Evolutionary conservation across 1,139 yeast species (phyloP), one percentile per base, ranked within the genome.

Genomic region (Blastobotrys proliferans): DNA sequence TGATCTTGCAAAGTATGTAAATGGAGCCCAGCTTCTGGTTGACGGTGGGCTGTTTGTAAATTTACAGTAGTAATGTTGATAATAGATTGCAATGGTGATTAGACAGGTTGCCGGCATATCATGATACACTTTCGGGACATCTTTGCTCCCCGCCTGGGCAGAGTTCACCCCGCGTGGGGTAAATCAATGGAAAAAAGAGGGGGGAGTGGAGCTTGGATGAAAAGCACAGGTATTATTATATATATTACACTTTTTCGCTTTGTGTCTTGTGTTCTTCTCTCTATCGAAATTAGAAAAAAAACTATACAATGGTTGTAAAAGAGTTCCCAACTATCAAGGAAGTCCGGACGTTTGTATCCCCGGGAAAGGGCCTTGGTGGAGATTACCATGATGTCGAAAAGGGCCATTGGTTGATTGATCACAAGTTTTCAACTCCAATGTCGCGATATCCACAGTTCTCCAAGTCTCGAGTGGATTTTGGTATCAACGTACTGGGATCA

Each of bases 401-500:
- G 29, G 76, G 76, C 17, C 76, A 72, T 52, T 72, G 76, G 76
- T 60, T 72, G 22, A 66, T 72, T 26, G 76, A 71, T 54, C 62
- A 62, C 48, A 64, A 64, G 41, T 70, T 72, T 46, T 60, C 76
- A 31, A 72, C 70, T 46, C 76, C 76, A 29, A 72, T 72, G 76
- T 68, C 74, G 41, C 68, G 68, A 49, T 71, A 63, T 55, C 66
- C 67, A 17, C 73, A 68, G 41, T 71, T 69, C 59, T 58, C 72
- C 48, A 58, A 62, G 24, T 66, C 72, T 14, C 62, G 76, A 53
- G 67, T 70, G 16, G 63, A 70, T 40, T 72, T 75, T 73, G 76
- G 76, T 43, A 69, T 72, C 60, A 72, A 72, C 51, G 76, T 72
- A 8, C 56, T 72, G 40, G 76, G 76, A n/a, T 71, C 76, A 5